Evolutionary conservation across 1,284 basidiomycete genomes (phyloP), one percentile per base, ranked within the genome.

Genomic region (Boletus nobilissimus): DNA sequence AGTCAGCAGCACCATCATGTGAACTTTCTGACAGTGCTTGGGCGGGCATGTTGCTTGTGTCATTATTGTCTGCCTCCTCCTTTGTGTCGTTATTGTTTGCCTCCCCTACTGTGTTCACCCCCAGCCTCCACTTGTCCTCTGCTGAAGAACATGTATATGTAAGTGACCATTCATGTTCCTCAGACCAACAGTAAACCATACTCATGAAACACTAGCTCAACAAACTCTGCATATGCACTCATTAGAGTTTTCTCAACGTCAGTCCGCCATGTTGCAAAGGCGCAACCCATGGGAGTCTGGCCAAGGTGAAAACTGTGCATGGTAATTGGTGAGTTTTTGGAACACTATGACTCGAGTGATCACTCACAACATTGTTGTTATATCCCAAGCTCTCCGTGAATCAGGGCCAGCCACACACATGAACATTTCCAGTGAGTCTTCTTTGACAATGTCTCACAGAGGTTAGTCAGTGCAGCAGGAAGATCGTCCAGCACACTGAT

Each of bases 281-380:
- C 40, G 11, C 54, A 70, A 70, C 57, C 69, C 69, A 70, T 70
- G 13, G 69, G 57, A 60, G 69, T 70, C 39, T 70, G 54, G 54
- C 57, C 69, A 62, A 70, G 57, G 57, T 70, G 54, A n/a, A 70
- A 34, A 34, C 69, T 69, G n/a, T 29, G 36, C 18, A 39, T 69
- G 24, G 18, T 38, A 38, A 51, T 54, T 4, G 11, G 46, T 69
- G 48, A 39, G 46, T 69, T n/a, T 69, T 69, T 39, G 48, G 67
- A n/a, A 10, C 6, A 7, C 67, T 54, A 16, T n/a, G 67, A 38
- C 46, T 69, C 26, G 13, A 51, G 66, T 3, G 10, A 54, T 69
- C 48, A 69, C 67, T 70, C 69, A 70, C 32, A 24, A 70, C 54
- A 62, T 62, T 6, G 57, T 62, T 40, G 69, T 70, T 60, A 70